Evolutionary conservation across 2,329 filamentous ascomycete genomes (phyloP), one percentile per base, ranked within the genome.

Genomic region (Exophiala sp.): DNA sequence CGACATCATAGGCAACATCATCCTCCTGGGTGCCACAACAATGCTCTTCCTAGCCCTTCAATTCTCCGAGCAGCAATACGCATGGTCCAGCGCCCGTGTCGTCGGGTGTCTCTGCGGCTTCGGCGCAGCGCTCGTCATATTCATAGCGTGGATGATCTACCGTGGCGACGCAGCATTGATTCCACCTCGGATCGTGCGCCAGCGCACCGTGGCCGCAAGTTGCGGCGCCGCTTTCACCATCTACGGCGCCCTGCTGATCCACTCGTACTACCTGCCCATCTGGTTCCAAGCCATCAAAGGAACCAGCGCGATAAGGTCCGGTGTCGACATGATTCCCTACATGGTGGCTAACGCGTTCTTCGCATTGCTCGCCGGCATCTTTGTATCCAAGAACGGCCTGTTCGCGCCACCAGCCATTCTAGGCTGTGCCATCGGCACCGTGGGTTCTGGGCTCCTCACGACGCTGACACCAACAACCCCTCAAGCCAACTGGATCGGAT

Each of bases 1-100:
- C 41, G 82, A 85, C 52, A 79, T 80, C 1, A 64, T 84, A 1
- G 83, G 83, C 20, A 83, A 79, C 11, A 64, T 79, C n/a, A 77
- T 84, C 65, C 79, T 87, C 58, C 66, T 86, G 11, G 38, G 43
- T 21, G 54, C 48, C 10, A 29, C 40, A 52, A 50, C 57, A 5
- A 55, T 59, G 54, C 50, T 64, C 4, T 55, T 63, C 33, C 34
- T 61, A 10, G 61, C 61, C 3, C 55, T 63, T 3, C 54, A 63
- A 24, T 58, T 41, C n/a, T 40, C 43, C 3, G 52, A 48, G 12
- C n/a, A 52, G 14, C 39, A 33, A 33, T 45, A 38, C 38, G 24
- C 57, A 3, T 75, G 73, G 73, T 60, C 63, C 29, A 66, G 58
- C n/a, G 32, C 65, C 1, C 61, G 46, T 0, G 52, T 71, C 16